These are phyloP conservation scores for Aspergillus sparsus DNA, from an alignment of 495 filamentous ascomycete genomes.

Conservation along the genomic window DNA sequence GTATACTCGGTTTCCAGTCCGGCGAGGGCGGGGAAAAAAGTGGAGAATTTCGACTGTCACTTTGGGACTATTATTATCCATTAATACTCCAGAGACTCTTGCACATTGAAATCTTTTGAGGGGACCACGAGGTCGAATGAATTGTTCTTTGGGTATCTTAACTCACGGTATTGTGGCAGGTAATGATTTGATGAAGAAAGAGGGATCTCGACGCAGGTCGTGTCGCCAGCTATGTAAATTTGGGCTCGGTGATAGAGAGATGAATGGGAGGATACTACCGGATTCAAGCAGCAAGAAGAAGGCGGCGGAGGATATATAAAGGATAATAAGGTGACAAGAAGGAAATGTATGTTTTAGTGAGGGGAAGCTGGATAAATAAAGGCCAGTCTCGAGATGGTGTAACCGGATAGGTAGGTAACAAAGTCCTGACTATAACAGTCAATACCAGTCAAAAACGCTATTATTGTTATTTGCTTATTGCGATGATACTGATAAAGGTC, in stretches of 20 bases:
- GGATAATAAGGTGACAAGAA: not conserved
- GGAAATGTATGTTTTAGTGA: not conserved
- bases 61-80: constrained; percentile 6
- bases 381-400: constrained; percentile 17
- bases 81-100: not conserved
- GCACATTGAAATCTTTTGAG: not conserved
- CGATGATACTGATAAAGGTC: no score
- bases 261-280: not conserved
- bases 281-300: constrained; percentile 6
- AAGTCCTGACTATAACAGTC: not conserved
- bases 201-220: no score
- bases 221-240: no score
- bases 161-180: not conserved
- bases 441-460: not conserved
- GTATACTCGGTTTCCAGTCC: constrained; percentile 15
- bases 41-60: constrained; percentile 25
- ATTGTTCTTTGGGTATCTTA: not conserved
- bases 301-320: constrained; percentile 1
- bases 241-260: not conserved
- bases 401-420: constrained; percentile 12
- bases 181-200: no score
- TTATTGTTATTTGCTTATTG: not conserved
- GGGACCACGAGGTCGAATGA: not conserved
- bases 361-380: constrained; percentile 11
- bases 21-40: constrained; percentile 31